Evolutionary conservation across 2,329 filamentous ascomycete species (phyloP).

Genomic region (Davidsoniella neocaledoniae): DNA sequence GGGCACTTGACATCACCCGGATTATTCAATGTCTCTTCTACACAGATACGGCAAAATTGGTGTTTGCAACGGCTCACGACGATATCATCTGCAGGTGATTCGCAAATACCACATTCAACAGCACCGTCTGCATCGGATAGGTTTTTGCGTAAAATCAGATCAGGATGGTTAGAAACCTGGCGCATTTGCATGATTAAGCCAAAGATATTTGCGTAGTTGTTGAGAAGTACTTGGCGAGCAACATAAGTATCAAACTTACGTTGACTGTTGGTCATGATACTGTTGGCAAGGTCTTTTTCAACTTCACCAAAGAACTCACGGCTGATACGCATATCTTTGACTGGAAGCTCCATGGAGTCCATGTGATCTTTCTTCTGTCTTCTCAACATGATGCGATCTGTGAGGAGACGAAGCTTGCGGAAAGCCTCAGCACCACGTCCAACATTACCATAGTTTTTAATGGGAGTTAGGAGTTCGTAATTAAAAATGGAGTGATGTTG

Average conservation of each 20-base stretch:
- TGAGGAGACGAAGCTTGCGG: constrained; percentile 69
- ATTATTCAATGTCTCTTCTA: constrained; percentile 46
- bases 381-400: constrained; percentile 86
- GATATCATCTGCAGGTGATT: constrained; percentile 88
- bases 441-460: constrained; percentile 42
- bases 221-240: constrained; percentile 77
- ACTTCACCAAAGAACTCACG: constrained; percentile 94
- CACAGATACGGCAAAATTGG: constrained; percentile 38
- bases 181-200: constrained; percentile 99
- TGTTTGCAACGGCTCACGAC: constrained; percentile 86
- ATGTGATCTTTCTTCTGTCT: constrained; percentile 89
- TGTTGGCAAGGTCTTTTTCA: constrained; percentile 86
- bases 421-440: constrained; percentile 55
- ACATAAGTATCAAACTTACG: constrained; percentile 94
- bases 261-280: constrained; percentile 83
- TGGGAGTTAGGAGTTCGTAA: constrained; percentile 82
- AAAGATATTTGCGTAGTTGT: constrained; percentile 98
- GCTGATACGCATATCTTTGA: constrained; percentile 83
- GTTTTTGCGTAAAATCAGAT: constrained; percentile 66
- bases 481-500: constrained; percentile 55
- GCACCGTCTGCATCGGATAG: constrained; percentile 76
- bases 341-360: constrained; percentile 86
- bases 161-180: constrained; percentile 90
- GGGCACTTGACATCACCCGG: constrained; percentile 70
- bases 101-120: constrained; percentile 84